A percentile compares a stretch with the other conserved stretches of the same genome.
These are phyloP conservation scores for Mychonastes homosphaera DNA, from an alignment of 139 green algal species.

Conservation along the genomic window DNA sequence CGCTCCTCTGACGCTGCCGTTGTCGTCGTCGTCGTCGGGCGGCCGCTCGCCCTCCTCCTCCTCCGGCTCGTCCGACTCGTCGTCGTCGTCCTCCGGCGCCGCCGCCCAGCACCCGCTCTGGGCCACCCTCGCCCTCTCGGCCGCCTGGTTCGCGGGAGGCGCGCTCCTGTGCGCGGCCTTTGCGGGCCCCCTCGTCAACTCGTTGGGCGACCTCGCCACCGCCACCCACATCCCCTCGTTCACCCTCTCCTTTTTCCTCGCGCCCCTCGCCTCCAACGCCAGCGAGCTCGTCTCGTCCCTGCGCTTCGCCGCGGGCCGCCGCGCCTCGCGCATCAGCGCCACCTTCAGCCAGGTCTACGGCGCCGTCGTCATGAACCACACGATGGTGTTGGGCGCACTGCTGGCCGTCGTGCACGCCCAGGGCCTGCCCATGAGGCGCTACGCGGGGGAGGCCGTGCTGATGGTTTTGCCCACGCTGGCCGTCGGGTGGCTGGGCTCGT, in stretches of 20 bases:
- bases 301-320: slow-evolving; percentile 34
- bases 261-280: slow-evolving; percentile 40
- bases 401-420: slow-evolving; percentile 30
- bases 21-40: too few species aligned
- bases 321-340: slow-evolving; percentile 37
- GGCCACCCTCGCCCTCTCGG: too few species aligned
- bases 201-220: slow-evolving; percentile 35
- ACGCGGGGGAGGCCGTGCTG: slow-evolving; percentile 27
- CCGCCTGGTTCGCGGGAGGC: too few species aligned
- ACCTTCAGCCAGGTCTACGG: slow-evolving; percentile 50
- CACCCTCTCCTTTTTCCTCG: slow-evolving; percentile 42
- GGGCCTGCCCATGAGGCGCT: slow-evolving; percentile 32
- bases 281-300: slow-evolving; percentile 45
- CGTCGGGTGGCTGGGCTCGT: not conserved
- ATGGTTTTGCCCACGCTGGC: slow-evolving; percentile 8
- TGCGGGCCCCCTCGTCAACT: slow-evolving; percentile 31
- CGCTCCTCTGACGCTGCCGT: too few species aligned
- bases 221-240: slow-evolving; percentile 22
- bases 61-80: too few species aligned
- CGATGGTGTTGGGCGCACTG: slow-evolving; percentile 45
- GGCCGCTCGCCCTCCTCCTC: too few species aligned
- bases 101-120: too few species aligned
- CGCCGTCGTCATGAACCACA: slow-evolving; percentile 52
- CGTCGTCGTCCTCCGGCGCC: too few species aligned
- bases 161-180: too few species aligned